Evolutionary conservation across 768 basidiomycete genomes (phyloP).

Genomic region (Gloeophyllum trabeum): DNA sequence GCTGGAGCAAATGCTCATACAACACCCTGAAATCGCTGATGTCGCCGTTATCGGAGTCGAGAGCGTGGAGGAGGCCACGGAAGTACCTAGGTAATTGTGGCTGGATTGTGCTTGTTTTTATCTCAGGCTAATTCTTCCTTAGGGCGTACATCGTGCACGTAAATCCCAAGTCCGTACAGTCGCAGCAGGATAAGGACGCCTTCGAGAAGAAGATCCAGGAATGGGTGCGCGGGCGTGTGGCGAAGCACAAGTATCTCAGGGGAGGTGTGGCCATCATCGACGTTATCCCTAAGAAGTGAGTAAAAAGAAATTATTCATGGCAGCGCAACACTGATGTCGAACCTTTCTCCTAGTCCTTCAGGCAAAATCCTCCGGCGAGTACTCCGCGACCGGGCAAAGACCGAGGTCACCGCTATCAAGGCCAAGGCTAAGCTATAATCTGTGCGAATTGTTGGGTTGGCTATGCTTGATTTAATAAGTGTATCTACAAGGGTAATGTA

Average conservation of each 20-base stretch:
- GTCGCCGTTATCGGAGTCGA: conserved; percentile 73
- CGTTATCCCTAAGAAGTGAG: conserved; percentile 58
- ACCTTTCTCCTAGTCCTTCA: conserved; percentile 41
- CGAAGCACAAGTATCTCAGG: conserved; percentile 67
- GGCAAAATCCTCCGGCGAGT: conserved; percentile 83
- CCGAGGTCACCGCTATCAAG: conserved; percentile 24
- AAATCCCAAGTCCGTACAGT: conserved; percentile 16
- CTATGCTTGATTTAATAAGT: too few species aligned
- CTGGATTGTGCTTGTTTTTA: neutral
- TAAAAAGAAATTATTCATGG: neutral
- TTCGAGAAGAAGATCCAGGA: conserved; percentile 42
- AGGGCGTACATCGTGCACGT: conserved; percentile 57
- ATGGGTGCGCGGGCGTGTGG: conserved; percentile 65
- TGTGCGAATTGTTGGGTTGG: too few species aligned
- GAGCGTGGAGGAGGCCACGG: conserved; percentile 58
- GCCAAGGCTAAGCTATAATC: neutral
- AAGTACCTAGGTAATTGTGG: conserved; percentile 52
- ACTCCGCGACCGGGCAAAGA: conserved; percentile 55
- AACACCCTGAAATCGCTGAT: conserved; percentile 45
- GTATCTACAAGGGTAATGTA: too few species aligned
- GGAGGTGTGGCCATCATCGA: conserved; percentile 60
- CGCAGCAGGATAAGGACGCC: conserved; percentile 22
- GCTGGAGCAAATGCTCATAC: conserved; percentile 26
- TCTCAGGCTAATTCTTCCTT: neutral
- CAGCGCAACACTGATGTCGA: neutral